Evolutionary conservation across 768 basidiomycete genomes (phyloP).

Genomic region (Ramaria rubella): DNA sequence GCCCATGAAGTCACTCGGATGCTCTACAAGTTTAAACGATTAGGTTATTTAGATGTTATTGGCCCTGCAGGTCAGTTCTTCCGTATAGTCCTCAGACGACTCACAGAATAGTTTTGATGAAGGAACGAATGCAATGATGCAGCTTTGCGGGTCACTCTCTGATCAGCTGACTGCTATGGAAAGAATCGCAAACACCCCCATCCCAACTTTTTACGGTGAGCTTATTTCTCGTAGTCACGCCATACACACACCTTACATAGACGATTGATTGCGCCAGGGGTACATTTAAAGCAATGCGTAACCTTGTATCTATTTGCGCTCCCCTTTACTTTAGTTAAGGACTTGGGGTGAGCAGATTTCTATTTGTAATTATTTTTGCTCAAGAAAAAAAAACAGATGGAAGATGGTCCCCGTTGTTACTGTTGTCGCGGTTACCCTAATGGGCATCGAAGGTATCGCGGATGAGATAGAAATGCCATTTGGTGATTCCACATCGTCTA

Average conservation of each 20-base stretch:
- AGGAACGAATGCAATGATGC: constrained; percentile 76
- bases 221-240: background rate
- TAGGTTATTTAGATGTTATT: constrained; percentile 80
- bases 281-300: constrained; percentile 95
- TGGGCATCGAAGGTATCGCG: constrained; percentile 94
- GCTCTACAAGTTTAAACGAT: constrained; percentile 68
- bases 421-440: constrained; percentile 82
- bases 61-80: constrained; percentile 69
- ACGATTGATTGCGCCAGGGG: constrained; percentile 48
- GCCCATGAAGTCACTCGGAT: constrained; percentile 70
- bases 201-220: constrained; percentile 31
- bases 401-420: constrained; percentile 80
- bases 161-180: constrained; percentile 86
- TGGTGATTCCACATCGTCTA: constrained; percentile 38
- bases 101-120: constrained; percentile 7
- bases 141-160: constrained; percentile 38
- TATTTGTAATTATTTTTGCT: background rate
- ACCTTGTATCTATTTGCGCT: constrained; percentile 86
- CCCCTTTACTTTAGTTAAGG: constrained; percentile 77
- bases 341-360: constrained; percentile 38
- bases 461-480: constrained; percentile 95
- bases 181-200: constrained; percentile 83
- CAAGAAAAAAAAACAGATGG: constrained; percentile 38
- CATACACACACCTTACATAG: background rate
- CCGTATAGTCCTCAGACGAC: constrained; percentile 4